Percentiles rank a stretch among this genome's conserved stretches.
Evolutionary conservation across 202 grass and related monocot species (phyloP).

Genomic region (Setaria italica): DNA sequence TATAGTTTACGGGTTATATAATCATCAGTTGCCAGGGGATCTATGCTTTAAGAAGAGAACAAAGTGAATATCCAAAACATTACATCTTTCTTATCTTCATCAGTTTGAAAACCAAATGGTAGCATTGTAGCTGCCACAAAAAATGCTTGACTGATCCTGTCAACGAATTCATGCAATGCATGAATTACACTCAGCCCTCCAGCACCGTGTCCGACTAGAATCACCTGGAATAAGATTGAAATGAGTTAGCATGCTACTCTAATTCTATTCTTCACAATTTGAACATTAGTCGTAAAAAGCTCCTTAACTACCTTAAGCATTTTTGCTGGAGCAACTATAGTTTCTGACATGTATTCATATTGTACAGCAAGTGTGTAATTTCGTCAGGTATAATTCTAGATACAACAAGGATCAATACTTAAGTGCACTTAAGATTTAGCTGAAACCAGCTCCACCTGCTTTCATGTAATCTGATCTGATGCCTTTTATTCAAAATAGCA

Average conservation of each 20-base stretch:
- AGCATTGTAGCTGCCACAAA: constrained; percentile 69
- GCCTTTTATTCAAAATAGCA: constrained; percentile 14
- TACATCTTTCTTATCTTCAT: constrained; percentile 69
- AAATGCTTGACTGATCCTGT: constrained; percentile 56
- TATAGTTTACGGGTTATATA: neutral
- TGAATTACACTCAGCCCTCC: constrained; percentile 64
- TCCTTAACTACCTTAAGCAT: neutral
- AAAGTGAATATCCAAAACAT: constrained; percentile 4
- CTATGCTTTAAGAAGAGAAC: constrained; percentile 11
- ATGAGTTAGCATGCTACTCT: constrained; percentile 21
- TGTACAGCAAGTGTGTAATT: neutral
- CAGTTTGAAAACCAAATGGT: constrained; percentile 63
- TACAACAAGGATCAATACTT: constrained; percentile 6
- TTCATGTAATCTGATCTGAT: neutral
- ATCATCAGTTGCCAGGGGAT: neutral
- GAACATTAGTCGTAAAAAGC: neutral
- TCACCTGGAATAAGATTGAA: constrained; percentile 42
- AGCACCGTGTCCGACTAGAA: constrained; percentile 54
- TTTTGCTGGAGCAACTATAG: constrained; percentile 3
- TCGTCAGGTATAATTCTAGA: constrained; percentile 18
- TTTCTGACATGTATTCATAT: neutral
- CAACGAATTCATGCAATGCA: constrained; percentile 61
- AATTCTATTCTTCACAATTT: constrained; percentile 9
- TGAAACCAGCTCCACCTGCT: neutral
- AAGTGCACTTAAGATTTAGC: neutral